A percentile compares a stretch with the other conserved stretches of the same genome.
Evolutionary conservation across 2,329 filamentous ascomycete species (phyloP).

Genomic region (Dothistroma pini): DNA sequence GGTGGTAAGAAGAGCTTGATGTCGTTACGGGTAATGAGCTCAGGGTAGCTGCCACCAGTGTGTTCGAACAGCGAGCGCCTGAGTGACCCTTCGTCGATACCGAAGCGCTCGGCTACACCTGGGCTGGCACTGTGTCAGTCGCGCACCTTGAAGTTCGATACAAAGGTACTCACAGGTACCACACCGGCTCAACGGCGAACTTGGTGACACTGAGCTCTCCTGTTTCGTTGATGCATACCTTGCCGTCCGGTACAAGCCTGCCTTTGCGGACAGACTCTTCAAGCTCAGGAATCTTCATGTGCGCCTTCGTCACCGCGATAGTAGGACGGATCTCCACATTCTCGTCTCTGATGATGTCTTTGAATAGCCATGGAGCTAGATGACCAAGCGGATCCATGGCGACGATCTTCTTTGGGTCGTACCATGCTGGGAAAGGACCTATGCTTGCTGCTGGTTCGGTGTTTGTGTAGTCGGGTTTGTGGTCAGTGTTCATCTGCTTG

Average conservation of each 20-base stretch:
- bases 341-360: constrained; percentile 71
- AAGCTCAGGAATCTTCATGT: constrained; percentile 95
- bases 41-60: constrained; percentile 92
- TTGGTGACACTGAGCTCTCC: constrained; percentile 94
- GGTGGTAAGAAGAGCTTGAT: constrained; percentile 95
- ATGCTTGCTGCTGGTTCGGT: constrained; percentile 89
- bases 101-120: constrained; percentile 80
- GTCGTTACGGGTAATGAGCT: constrained; percentile 89
- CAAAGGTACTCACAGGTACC: constrained; percentile 38
- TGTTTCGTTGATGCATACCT: constrained; percentile 78
- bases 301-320: constrained; percentile 81
- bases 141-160: too few species aligned
- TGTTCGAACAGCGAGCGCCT: constrained; percentile 89
- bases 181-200: constrained; percentile 88
- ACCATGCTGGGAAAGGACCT: constrained; percentile 86
- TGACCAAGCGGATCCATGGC: constrained; percentile 96
- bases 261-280: constrained; percentile 81
- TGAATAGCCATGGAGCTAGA: constrained; percentile 77
- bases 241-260: constrained; percentile 74
- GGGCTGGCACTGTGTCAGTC: constrained; percentile 25
- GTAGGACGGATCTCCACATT: constrained; percentile 68
- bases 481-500: constrained; percentile 78
- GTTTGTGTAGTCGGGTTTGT: constrained; percentile 75
- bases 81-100: constrained; percentile 87
- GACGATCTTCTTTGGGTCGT: constrained; percentile 87